Percentiles rank a stretch among this genome's conserved stretches.
Evolutionary conservation across 108 stramenopile genomes (phyloP).

Genomic region (Licmophora abbreviata): DNA sequence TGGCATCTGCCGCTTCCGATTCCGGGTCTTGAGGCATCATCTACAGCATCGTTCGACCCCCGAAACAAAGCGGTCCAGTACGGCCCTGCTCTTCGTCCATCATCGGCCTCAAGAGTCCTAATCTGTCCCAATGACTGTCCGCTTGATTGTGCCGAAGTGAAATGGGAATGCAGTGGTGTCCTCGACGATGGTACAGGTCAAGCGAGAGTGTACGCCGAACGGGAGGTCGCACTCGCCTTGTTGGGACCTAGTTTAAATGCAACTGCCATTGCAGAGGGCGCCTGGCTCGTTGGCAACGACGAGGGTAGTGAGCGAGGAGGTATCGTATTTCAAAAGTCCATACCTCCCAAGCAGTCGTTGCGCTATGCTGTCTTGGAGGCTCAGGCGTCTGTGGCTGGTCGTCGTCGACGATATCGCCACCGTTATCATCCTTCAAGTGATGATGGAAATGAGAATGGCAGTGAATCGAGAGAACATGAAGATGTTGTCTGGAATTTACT

Average conservation of each 20-base stretch:
- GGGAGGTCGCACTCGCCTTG: slow-evolving; percentile 60
- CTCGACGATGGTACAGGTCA: slow-evolving; percentile 83
- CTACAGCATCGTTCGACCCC: no score
- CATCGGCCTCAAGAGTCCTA: background rate
- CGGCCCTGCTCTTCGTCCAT: no score
- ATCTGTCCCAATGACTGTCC: slow-evolving; percentile 37
- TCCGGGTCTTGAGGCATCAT: no score
- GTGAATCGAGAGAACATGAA: slow-evolving; percentile 6
- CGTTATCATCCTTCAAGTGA: no score
- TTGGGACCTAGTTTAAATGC: slow-evolving; percentile 25
- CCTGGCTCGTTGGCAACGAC: slow-evolving; percentile 35
- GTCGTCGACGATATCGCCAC: background rate
- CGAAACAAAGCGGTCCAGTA: no score
- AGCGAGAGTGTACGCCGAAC: slow-evolving; percentile 75
- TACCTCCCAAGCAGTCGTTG: slow-evolving; percentile 40
- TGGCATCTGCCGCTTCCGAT: slow-evolving; percentile 36
- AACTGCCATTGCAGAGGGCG: slow-evolving; percentile 47
- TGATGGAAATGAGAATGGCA: slow-evolving; percentile 8
- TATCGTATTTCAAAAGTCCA: slow-evolving; percentile 41
- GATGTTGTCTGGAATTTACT: slow-evolving; percentile 21
- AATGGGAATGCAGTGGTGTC: slow-evolving; percentile 82
- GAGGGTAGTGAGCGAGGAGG: no score
- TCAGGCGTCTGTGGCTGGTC: background rate
- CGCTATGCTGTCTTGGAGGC: slow-evolving; percentile 27
- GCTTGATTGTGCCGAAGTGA: slow-evolving; percentile 23